Evolutionary conservation across 306 rosid genomes (phyloP), one percentile per base, ranked within the genome.

Genomic region (Boehmeria nivea): DNA sequence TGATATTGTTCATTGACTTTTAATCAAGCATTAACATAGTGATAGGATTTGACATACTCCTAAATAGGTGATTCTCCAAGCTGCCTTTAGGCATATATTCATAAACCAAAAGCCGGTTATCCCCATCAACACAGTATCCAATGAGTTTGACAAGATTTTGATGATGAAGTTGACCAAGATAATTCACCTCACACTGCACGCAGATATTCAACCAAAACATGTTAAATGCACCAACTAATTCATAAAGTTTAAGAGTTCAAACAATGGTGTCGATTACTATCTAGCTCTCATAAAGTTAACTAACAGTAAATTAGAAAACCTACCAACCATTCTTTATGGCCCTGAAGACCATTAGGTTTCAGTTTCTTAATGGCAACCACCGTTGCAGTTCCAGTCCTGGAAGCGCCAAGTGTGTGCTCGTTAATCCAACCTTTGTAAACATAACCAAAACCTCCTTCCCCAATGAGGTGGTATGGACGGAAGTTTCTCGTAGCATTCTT

Each of bases 311-410:
- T 2, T 31, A 10, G 2, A 31, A 31, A 31, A 46, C 64, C 21
- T 45, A 74, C 79, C 79, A 68, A 47, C 79, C 79, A 74, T 59
- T 68, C 74, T 40, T 51, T 37, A 57, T 68, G 67, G 43, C 79
- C 71, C 54, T 64, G 75, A 21, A 59, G 55, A 33, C 64, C 63
- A 36, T 74, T 53, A 10, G 74, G 63, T 25, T 68, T 68, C 26
- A 64, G 66, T 64, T 64, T 74, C 68, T 74, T 74, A 12, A 74
- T 33, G 13, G 71, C 71, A 58, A 68, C 56, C 13, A 59, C 59
- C 45, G 66, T 43, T 57, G 73, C 70, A 11, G 49, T 33, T 60
- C 63, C 71, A 46, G 59, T 42, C 43, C 67, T 64, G 31, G 60
- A 65, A 46, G 79, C 50, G 31, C 13, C 48, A 8, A 68, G 64